These are phyloP conservation scores for Funneliformis geosporum DNA, from an alignment of 192 early-diverging fungal genomes.

Conservation along the genomic window DNA sequence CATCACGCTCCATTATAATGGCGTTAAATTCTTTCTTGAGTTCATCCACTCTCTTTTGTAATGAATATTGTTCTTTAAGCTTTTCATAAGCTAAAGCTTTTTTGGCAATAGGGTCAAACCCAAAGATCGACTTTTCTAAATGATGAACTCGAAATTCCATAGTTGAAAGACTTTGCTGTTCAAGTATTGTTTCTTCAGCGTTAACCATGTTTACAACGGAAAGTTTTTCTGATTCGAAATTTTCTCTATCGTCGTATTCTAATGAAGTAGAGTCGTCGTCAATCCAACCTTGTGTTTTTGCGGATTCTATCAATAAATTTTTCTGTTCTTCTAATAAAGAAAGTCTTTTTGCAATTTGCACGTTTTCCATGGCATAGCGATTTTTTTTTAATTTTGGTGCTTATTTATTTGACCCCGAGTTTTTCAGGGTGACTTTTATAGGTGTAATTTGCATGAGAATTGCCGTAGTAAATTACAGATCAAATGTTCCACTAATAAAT, in stretches of 20 bases:
- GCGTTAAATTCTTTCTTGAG: conserved; percentile 37
- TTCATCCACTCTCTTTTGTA: conserved; percentile 30
- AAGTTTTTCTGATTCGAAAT: conserved; percentile 1
- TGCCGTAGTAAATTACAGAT: neutral
- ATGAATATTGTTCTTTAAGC: neutral
- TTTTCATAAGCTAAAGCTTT: conserved; percentile 12
- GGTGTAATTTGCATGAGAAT: neutral
- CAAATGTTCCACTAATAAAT: neutral
- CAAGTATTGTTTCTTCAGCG: conserved; percentile 17
- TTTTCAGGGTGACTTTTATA: conserved; percentile 9
- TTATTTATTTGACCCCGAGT: conserved; percentile 14
- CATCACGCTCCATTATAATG: conserved; percentile 39
- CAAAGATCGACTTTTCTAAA: conserved; percentile 23
- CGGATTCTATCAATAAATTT: conserved; percentile 10
- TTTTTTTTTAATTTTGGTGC: neutral
- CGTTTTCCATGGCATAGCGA: conserved; percentile 33
- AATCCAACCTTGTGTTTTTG: neutral
- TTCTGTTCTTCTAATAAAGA: conserved; percentile 32
- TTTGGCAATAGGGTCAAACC: conserved; percentile 14
- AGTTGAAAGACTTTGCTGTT: neutral
- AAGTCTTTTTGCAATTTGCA: conserved; percentile 28
- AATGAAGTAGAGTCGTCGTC: too few species aligned
- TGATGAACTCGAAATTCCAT: conserved; percentile 30
- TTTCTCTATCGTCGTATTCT: neutral
- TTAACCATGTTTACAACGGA: conserved; percentile 22